phyloP scores from a whole-genome alignment of 768 basidiomycete species.

The Lyophyllum atratum region DNA sequence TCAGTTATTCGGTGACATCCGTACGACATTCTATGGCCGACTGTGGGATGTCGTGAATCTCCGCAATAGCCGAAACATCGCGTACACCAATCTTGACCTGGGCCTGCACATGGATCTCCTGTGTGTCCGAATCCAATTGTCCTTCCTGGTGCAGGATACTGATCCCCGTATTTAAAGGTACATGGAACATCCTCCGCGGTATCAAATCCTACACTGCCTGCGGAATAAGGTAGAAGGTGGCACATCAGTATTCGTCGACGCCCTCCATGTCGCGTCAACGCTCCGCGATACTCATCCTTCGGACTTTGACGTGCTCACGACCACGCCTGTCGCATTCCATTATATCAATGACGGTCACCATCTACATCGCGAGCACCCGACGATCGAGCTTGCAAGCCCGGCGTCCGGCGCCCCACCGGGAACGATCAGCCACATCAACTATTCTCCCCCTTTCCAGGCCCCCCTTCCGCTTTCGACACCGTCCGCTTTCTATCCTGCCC shows the following conservation, averaged over 20 bases:
- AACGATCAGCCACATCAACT: slow-evolving; percentile 74
- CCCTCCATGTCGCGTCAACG: slow-evolving; percentile 59
- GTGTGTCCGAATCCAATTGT: slow-evolving; percentile 45
- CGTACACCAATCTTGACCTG: slow-evolving; percentile 89
- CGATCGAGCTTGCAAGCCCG: slow-evolving; percentile 60
- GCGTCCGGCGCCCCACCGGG: slow-evolving; percentile 15
- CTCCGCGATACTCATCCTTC: slow-evolving; percentile 48
- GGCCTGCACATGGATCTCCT: slow-evolving; percentile 91
- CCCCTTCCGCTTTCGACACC: slow-evolving; percentile 63
- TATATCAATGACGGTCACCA: slow-evolving; percentile 92
- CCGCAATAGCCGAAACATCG: slow-evolving; percentile 81
- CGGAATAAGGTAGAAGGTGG: slow-evolving; percentile 85
- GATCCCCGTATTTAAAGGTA: slow-evolving; percentile 53
- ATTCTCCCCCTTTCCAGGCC: slow-evolving; percentile 94
- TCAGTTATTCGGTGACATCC: slow-evolving; percentile 69
- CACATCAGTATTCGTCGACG: slow-evolving; percentile 84
- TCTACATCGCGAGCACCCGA: slow-evolving; percentile 69
- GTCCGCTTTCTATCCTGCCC: slow-evolving; percentile 58
- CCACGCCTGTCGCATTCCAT: slow-evolving; percentile 78
- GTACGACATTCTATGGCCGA: slow-evolving; percentile 88
- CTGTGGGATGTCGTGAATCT: slow-evolving; percentile 87
- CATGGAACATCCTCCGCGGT: slow-evolving; percentile 88
- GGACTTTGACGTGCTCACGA: slow-evolving; percentile 59
- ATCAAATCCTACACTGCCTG: slow-evolving; percentile 90
- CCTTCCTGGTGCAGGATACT: not conserved